Base-by-base conservation (phyloP, 2,329 filamentous ascomycete species). In the Exophiala phaeomuriformis region DNA sequence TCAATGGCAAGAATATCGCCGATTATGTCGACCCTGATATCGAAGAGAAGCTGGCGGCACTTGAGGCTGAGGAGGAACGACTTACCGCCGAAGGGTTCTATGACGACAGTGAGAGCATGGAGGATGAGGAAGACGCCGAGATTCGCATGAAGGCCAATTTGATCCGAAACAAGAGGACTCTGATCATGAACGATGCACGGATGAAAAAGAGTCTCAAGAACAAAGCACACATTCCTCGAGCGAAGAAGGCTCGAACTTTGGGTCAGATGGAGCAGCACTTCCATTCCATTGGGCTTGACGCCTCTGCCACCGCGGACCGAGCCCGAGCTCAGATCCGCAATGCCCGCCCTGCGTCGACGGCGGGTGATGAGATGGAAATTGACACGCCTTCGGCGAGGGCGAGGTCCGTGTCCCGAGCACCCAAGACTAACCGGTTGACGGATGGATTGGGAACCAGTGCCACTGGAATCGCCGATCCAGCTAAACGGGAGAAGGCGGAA, bases 171-270 rank as follows among this genome's bases (percentile, higher is more conserved):
- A 96, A 97, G 82, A 85, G 89, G 64, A 81, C 85, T 59, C 78
- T 96, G 58, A 93, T 97, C 73, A 84, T 88, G 68, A 97, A 97
- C 73, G 93, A 95, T 66, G 87, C 89, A 59, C 87, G 88, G 75
- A 90, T 95, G 85, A 88, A 89, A 74, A 97, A 95, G 78, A 86
- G 85, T 40, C 83, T 98, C 69, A 97, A 98, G 85, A 98, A 98
- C 78, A 83, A 90, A 63, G 91, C 93, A 58, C 81, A 91, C 63
- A 94, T 98, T 61, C 94, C 93, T 28, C 84, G 93, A 66, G 86
- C 84, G 63, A 80, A 83, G 63, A 83, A 85, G 68, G 82, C 88
- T 69, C 89, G 90, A 76, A 85, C 87, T 58, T 77, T 95, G 49
- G 86, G 88, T 27, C 84, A 94, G 70, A 88, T 97, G 80, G 86